Conservation (phyloP, 352 stramenopile species). For the Achlya hypogyna region DNA sequence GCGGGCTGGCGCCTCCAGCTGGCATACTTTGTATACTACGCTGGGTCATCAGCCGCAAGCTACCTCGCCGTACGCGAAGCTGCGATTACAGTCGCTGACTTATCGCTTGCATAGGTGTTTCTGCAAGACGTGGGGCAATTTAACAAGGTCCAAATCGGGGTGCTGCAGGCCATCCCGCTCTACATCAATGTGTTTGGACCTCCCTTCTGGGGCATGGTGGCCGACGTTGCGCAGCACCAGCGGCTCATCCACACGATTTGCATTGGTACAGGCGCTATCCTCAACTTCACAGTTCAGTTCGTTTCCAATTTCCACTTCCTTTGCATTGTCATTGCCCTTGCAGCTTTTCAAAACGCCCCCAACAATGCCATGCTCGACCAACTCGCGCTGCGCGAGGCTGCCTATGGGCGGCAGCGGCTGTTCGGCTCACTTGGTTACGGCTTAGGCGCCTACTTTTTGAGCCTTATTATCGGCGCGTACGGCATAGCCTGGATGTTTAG, state of each 20-base stretch:
- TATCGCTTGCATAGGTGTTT: neutral
- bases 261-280: slow-evolving; percentile 29
- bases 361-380: slow-evolving; percentile 62
- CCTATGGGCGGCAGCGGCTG: slow-evolving; percentile 77
- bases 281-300: slow-evolving; percentile 36
- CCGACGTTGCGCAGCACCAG: slow-evolving; percentile 33
- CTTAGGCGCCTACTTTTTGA: slow-evolving; percentile 48
- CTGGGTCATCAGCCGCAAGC: neutral
- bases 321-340: slow-evolving; percentile 33
- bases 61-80: neutral
- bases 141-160: slow-evolving; percentile 39
- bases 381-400: slow-evolving; percentile 51
- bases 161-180: slow-evolving; percentile 31
- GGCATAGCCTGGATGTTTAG: slow-evolving; percentile 73
- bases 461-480: slow-evolving; percentile 40
- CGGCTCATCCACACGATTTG: slow-evolving; percentile 32
- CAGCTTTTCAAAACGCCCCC: slow-evolving; percentile 36
- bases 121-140: slow-evolving; percentile 24
- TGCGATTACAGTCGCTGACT: neutral
- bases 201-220: slow-evolving; percentile 33
- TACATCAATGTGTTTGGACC: slow-evolving; percentile 33
- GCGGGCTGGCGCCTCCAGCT: neutral
- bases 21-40: neutral
- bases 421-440: slow-evolving; percentile 70
- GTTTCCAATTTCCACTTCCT: slow-evolving; percentile 33